phyloP scores from a whole-genome alignment of 2,329 filamentous ascomycete species.

The Ascochyta lentis region DNA sequence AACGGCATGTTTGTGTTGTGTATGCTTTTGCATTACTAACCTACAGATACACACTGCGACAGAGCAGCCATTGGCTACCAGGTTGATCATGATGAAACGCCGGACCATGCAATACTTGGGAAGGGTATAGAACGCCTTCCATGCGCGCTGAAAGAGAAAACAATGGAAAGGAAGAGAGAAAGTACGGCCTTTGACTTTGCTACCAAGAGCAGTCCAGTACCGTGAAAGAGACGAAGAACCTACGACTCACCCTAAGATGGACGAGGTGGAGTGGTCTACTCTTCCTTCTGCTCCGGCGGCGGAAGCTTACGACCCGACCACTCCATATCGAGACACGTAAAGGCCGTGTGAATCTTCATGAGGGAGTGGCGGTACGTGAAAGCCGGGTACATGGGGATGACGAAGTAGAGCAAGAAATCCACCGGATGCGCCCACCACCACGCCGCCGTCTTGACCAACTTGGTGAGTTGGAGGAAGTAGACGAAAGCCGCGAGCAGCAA shows the following conservation, averaged over 20 bases:
- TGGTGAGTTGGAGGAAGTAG: conserved; percentile 24
- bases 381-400: conserved; percentile 24
- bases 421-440: conserved; percentile 29
- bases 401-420: conserved; percentile 30
- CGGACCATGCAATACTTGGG: background rate
- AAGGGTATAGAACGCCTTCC: background rate
- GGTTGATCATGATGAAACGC: background rate
- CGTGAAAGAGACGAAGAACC: too few relatives aligned
- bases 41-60: background rate
- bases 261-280: background rate
- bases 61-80: background rate
- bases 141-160: background rate
- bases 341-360: conserved; percentile 24
- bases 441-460: conserved; percentile 30
- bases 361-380: conserved; percentile 30
- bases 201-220: too few relatives aligned
- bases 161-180: background rate
- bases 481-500: conserved; percentile 9
- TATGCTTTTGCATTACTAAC: background rate
- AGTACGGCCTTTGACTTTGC: background rate
- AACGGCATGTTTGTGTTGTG: too few relatives aligned
- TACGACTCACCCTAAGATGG: too few relatives aligned
- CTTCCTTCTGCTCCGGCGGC: background rate
- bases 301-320: conserved; percentile 26
- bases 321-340: conserved; percentile 24